phyloP scores from a whole-genome alignment of 208 protist genomes.

The Wallacemonas sp. region DNA sequence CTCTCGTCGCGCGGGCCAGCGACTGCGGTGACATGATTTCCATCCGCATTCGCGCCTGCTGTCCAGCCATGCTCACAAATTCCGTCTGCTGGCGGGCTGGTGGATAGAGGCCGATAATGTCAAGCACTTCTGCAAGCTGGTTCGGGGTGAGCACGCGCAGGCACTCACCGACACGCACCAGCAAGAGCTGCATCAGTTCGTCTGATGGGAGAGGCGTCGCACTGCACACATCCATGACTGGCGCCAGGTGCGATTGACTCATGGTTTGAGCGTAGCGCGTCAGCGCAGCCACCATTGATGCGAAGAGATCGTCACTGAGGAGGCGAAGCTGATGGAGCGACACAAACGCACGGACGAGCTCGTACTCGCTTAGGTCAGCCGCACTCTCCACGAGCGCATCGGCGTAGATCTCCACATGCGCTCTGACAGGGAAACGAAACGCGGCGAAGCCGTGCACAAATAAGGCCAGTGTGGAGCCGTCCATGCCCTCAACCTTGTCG shows the following conservation, averaged over 20 bases:
- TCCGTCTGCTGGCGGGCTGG: slow-evolving; percentile 54
- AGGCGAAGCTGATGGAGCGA: slow-evolving; percentile 67
- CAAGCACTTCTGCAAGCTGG: slow-evolving; percentile 67
- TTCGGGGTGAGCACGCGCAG: slow-evolving; percentile 51
- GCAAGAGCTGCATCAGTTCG: slow-evolving; percentile 54
- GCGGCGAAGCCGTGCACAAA: slow-evolving; percentile 65
- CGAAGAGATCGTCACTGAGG: slow-evolving; percentile 68
- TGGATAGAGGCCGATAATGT: slow-evolving; percentile 69
- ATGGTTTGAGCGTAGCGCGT: slow-evolving; percentile 41
- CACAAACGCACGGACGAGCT: slow-evolving; percentile 76
- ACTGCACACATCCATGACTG: slow-evolving; percentile 87
- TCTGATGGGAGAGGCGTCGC: slow-evolving; percentile 48
- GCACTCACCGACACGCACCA: slow-evolving; percentile 69
- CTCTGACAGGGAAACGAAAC: slow-evolving; percentile 59
- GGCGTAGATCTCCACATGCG: slow-evolving; percentile 86
- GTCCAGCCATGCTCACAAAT: slow-evolving; percentile 62
- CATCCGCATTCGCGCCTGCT: slow-evolving; percentile 65
- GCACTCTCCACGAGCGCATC: slow-evolving; percentile 80
- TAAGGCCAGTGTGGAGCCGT: slow-evolving; percentile 61
- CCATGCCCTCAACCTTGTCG: slow-evolving; percentile 79
- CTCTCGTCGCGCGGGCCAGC: slow-evolving; percentile 46
- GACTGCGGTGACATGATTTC: slow-evolving; percentile 65
- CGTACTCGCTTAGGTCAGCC: slow-evolving; percentile 51
- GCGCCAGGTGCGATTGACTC: slow-evolving; percentile 50
- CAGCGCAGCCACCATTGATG: slow-evolving; percentile 35